Evolutionary conservation across 208 protist genomes (phyloP), one percentile per base, ranked within the genome.

Genomic region (Acanthamoeba triangularis): DNA sequence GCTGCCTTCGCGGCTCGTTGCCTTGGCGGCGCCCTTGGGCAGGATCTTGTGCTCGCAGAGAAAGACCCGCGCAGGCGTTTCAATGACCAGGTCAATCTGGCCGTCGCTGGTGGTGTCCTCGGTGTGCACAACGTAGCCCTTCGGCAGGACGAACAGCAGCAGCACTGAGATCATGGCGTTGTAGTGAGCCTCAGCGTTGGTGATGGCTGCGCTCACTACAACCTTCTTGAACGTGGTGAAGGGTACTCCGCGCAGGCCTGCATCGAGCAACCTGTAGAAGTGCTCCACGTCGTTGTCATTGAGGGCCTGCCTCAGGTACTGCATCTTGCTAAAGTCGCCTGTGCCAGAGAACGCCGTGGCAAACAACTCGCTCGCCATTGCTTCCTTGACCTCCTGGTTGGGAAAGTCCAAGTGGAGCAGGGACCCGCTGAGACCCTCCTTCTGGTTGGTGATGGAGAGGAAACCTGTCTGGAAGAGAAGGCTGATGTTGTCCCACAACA

Each of bases 221-320:
- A n/a, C n/a, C 76, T 85, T 85, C 44, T 85, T 85, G 37, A 56
- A 85, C 16, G 30, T 85, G n/a, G 76, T 85, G n/a, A 56, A 52
- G 44, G 76, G 76, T 20, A 85, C 76, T 4, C 37, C 76, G 33
- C 37, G 44, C 33, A 56, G 30, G 44, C 18, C 33, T 8, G 44
- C 41, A 28, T 85, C 37, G 37, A 85, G 76, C 76, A 25, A 6
- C 35, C 6, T 28, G 30, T 85, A 85, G 76, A 85, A 85, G 14
- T 23, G 37, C 76, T 85, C 23, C 44, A 52, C 13, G 76, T 85
- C 44, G 30, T 85, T 85, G 25, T 4, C 76, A 52, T 85, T 44
- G 76, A 85, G 44, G 37, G 76, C 33, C 76, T 35, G 25, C 30
- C 33, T 25, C 4, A 85, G 76, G 18, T 44, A 6, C 16, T 85